Evolutionary conservation across 805 yeast genomes (phyloP).

Genomic region (Martiniozyma abietophila): DNA sequence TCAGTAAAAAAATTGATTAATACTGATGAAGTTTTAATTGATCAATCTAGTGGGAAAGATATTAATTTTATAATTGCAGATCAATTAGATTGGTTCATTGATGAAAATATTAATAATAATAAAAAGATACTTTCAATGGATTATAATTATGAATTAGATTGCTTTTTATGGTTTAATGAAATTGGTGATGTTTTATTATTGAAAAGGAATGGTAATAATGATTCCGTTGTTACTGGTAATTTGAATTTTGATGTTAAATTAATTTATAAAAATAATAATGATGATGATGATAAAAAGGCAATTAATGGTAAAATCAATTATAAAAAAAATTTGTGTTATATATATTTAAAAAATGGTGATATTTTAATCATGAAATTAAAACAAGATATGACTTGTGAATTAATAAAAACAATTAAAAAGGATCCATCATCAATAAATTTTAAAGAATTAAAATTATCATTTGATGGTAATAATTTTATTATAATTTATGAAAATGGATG

Average conservation of each 20-base stretch:
- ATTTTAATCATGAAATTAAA: conserved; percentile 29
- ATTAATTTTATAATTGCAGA: conserved; percentile 24
- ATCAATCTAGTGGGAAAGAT: conserved; percentile 14
- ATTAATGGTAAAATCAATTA: conserved; percentile 30
- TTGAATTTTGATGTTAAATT: conserved; percentile 18
- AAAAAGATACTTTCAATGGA: conserved; percentile 12
- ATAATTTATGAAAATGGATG: conserved; percentile 32
- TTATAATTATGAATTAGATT: conserved; percentile 18
- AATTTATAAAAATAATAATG: conserved; percentile 14
- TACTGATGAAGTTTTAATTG: conserved; percentile 12
- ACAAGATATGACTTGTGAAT: conserved; percentile 23
- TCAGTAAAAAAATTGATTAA: no score
- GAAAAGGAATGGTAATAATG: neutral
- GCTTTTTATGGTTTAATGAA: conserved; percentile 25
- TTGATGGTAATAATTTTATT: conserved; percentile 23
- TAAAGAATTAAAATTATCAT: conserved; percentile 21
- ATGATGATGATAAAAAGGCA: conserved; percentile 9
- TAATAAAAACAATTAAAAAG: conserved; percentile 27
- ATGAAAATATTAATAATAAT: conserved; percentile 9
- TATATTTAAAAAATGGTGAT: conserved; percentile 30
- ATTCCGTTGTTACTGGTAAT: no score
- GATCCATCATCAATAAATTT: conserved; percentile 27
- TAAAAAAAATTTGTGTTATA: conserved; percentile 31
- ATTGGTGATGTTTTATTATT: conserved; percentile 25
- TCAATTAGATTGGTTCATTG: conserved; percentile 26